Base-by-base conservation (phyloP, 176 grass and related monocot species). In the Paspalum vaginatum region DNA sequence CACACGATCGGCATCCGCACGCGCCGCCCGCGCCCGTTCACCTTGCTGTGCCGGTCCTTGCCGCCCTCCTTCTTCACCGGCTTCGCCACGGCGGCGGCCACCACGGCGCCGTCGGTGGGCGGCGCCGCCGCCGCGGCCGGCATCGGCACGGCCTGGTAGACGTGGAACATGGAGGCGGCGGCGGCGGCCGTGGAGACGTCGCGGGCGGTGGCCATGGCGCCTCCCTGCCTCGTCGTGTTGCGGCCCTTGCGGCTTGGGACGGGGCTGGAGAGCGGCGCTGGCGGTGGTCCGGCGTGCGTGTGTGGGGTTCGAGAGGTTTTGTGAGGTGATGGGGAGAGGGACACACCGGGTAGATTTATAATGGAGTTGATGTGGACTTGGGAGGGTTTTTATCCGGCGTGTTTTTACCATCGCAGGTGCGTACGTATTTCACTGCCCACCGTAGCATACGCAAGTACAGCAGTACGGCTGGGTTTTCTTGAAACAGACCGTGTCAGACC, bases 41-140 rank as follows among this genome's bases (percentile, higher is more conserved):
- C 95, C 89, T 98, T 98, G 87, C 92, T 98, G 89, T 98, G 95
- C 57, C 95, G 76, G 87, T 98, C 95, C 87, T 97, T 98, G 6
- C 83, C 40, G 74, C 53, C 54, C 57, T 71, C 68, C 82, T 88
- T 88, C 82, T 85, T 89, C 54, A 44, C 82, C 38, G 32, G 44
- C 24, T 69, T 63, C 20, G 63, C 62, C 37, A 61, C 53, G 7
- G 59, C 64, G 26, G 62, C 1, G 38, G 9, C 41, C 14, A 18
- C 4, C 0, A 37, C 62, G 10, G 51, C 7, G 11, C 72, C 56
- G 0, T 48, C 1, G 0, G 21, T 41, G 5, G 71, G 59, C 3
- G 72, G n/a, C 74, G 27, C 62, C 68, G 27, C 11, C 45, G 53
- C 17, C 0, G 71, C 61, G 20, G 38, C 53, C 46, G 68, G 49